Conservation (phyloP, 2,329 filamentous ascomycete genomes). For the Sporothrix humicola region DNA sequence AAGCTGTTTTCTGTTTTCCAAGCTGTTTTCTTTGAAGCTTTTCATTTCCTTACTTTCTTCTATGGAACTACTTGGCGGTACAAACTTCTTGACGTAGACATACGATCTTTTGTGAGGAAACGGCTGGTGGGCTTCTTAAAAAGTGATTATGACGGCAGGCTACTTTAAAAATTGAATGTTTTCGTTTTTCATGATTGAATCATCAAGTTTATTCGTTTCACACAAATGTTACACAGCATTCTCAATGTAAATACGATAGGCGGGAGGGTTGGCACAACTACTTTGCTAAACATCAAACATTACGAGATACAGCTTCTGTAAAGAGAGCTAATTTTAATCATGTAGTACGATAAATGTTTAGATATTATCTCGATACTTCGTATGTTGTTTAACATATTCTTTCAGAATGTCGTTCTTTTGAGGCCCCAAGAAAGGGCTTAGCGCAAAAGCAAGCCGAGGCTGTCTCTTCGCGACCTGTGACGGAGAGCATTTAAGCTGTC, state of each 20-base stretch:
- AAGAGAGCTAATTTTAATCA: too few relatives aligned
- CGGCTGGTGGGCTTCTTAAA: background rate
- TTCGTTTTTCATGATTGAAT: background rate
- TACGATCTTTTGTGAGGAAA: background rate
- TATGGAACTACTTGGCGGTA: background rate
- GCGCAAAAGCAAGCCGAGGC: conserved; percentile 16
- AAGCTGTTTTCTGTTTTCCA: background rate
- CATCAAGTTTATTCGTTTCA: too few relatives aligned
- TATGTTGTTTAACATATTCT: background rate
- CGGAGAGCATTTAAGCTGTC: background rate
- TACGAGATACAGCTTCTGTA: too few relatives aligned
- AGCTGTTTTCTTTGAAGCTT: conserved; percentile 17
- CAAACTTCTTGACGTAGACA: background rate
- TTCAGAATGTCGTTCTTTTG: background rate
- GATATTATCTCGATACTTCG: too few relatives aligned
- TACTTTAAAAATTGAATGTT: conserved; percentile 5
- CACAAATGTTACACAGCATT: too few relatives aligned
- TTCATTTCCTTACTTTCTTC: background rate
- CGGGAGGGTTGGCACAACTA: too few relatives aligned
- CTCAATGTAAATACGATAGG: too few relatives aligned
- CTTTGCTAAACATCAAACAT: too few relatives aligned
- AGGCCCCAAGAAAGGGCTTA: background rate
- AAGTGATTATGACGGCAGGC: background rate
- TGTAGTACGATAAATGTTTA: too few relatives aligned
- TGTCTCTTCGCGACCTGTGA: background rate